Conservation (phyloP, 305 asterid species). For the Fraxinus velutina region DNA sequence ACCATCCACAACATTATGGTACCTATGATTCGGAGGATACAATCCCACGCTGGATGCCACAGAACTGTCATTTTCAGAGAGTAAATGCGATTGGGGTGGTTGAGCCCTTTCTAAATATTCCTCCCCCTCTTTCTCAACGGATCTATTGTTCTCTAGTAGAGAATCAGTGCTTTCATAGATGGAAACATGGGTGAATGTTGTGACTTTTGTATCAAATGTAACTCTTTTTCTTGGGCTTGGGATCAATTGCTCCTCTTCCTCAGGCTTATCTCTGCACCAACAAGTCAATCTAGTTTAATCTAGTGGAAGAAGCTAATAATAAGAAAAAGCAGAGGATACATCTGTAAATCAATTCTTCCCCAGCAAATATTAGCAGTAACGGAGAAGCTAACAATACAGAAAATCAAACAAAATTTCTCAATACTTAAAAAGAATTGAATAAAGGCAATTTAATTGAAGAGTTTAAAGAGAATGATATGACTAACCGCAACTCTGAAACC, state of each 20-base stretch:
- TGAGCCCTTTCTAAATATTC: constrained; percentile 25
- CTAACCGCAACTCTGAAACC: constrained; percentile 53
- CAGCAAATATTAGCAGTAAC: not conserved
- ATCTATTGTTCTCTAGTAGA: constrained; percentile 35
- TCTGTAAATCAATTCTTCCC: not conserved
- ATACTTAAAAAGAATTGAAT: not conserved
- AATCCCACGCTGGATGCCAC: constrained; percentile 59
- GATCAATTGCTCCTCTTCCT: constrained; percentile 50
- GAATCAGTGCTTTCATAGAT: constrained; percentile 56
- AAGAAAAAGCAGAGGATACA: not conserved
- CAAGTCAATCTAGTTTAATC: constrained; percentile 4
- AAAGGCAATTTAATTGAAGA: not conserved
- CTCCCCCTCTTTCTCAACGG: constrained; percentile 31
- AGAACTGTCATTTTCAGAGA: constrained; percentile 51
- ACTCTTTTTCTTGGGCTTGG: constrained; percentile 59
- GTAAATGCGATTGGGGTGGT: constrained; percentile 31
- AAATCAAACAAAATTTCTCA: not conserved
- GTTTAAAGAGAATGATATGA: constrained; percentile 10
- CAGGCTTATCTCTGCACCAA: constrained; percentile 47
- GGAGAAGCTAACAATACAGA: not conserved
- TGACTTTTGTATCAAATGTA: constrained; percentile 70
- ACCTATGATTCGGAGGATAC: constrained; percentile 78
- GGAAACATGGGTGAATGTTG: constrained; percentile 57
- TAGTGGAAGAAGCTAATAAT: not conserved
- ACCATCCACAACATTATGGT: constrained; percentile 73